Evolutionary conservation across 495 filamentous ascomycete species (phyloP), one percentile per base, ranked within the genome.

Genomic region (Hypoxylon rickii): DNA sequence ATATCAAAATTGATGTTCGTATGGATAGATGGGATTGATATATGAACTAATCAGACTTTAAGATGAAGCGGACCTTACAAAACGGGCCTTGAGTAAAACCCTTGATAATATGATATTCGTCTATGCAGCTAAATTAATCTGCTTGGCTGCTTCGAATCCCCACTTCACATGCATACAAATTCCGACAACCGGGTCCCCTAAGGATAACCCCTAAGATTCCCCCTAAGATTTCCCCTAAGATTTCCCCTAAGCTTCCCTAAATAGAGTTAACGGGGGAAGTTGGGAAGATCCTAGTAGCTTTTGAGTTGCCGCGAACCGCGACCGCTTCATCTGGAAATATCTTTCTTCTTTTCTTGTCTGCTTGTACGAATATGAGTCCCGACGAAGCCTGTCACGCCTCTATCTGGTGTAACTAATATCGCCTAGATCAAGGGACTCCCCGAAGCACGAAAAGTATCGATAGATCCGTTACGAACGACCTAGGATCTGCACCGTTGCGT

Each of bases 241-340:
- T n/a, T n/a, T n/a, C n/a, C n/a, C n/a, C n/a, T n/a, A n/a, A n/a
- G n/a, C n/a, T n/a, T n/a, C n/a, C n/a, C n/a, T 50, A 44, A 51
- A 50, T 57, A 51, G 19, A 53, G 43, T 43, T 48, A 43, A 16
- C 36, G 13, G 26, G 26, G 31, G 37, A 21, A 47, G 20, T 39
- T 26, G 37, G 44, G 38, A 60, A 44, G 22, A 62, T 56, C 58
- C 58, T 22, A 17, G 47, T 41, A 56, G 32, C 15, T 22, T 40
- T 51, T 21, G 33, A 16, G 31, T 16, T 31, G 19, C 53, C 44
- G 59, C 48, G 52, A 57, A 41, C 52, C 59, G 59, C 49, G 43
- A 63, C 59, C 52, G 43, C 48, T 53, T 24, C 43, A 52, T 22
- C 46, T 55, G 17, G 32, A 61, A 49, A 54, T 53, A 26, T 17